Percentiles rank a stretch among this genome's conserved stretches.
These are phyloP conservation scores for Suhomyces tanzawaensis DNA, from an alignment of 805 yeast genomes.

Conservation along the genomic window DNA sequence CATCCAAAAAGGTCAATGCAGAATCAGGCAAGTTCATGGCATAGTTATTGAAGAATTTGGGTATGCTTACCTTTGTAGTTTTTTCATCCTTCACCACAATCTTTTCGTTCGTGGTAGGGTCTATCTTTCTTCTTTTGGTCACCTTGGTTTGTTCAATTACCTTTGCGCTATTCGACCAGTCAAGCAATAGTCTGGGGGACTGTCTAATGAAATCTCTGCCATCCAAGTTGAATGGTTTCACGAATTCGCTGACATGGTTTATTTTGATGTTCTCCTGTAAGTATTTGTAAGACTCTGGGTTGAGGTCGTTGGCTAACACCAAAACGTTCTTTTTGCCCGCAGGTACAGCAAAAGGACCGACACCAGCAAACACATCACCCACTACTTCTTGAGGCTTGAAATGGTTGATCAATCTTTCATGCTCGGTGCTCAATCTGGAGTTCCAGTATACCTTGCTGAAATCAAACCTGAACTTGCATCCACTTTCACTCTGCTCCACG, in stretches of 20 bases:
- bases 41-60: conserved; percentile 62
- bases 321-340: conserved; percentile 81
- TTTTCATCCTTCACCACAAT: conserved; percentile 16
- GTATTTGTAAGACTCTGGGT: conserved; percentile 79
- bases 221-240: conserved; percentile 66
- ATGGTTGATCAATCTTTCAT: conserved; percentile 67
- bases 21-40: conserved; percentile 97
- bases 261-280: conserved; percentile 58
- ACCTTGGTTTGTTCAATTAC: conserved; percentile 35
- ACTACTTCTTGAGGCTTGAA: conserved; percentile 71
- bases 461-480: conserved; percentile 82
- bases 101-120: conserved; percentile 30
- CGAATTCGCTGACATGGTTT: conserved; percentile 63
- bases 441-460: conserved; percentile 97
- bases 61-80: conserved; percentile 35
- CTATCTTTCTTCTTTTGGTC: conserved; percentile 35
- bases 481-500: conserved; percentile 86
- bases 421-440: conserved; percentile 91
- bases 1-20: conserved; percentile 78
- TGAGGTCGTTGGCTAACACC: conserved; percentile 89
- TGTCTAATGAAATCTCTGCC: conserved; percentile 76
- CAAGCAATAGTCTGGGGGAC: conserved; percentile 51
- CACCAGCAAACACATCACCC: conserved; percentile 97
- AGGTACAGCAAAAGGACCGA: conserved; percentile 97
- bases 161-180: conserved; percentile 41